Conservation (phyloP, 305 asterid species). For the Euphrasia arctica region DNA sequence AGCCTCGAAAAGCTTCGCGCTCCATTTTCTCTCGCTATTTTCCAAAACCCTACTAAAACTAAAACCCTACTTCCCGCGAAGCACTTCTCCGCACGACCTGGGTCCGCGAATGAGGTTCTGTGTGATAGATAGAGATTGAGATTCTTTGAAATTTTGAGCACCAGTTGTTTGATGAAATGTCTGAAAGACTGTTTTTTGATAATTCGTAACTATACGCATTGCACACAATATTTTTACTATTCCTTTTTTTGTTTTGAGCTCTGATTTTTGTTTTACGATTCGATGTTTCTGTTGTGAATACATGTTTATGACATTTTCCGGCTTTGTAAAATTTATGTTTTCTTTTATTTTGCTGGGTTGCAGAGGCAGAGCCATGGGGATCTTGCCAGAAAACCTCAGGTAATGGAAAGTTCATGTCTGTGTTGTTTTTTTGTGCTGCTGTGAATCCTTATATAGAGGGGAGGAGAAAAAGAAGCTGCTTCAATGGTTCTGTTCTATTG, state of each 20-base stretch:
- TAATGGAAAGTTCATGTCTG: background rate
- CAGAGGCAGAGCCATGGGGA: background rate
- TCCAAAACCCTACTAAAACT: background rate
- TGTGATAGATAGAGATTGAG: background rate
- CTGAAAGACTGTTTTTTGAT: background rate
- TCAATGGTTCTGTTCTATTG: background rate
- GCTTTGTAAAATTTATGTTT: background rate
- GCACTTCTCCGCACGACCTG: background rate
- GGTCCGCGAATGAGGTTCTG: background rate
- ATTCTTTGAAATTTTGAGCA: background rate
- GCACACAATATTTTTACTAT: too few species aligned
- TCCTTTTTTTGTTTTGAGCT: background rate
- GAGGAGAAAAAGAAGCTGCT: background rate
- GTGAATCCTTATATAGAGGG: background rate
- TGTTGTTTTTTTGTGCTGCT: background rate
- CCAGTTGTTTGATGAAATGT: background rate
- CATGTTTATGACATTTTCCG: background rate
- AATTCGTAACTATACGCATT: too few species aligned
- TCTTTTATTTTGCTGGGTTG: background rate
- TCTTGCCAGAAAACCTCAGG: background rate
- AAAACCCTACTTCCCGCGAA: background rate
- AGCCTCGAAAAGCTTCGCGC: constrained; percentile 50
- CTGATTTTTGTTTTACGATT: background rate
- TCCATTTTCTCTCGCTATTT: constrained; percentile 29
- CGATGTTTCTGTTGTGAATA: background rate